Evolutionary conservation across 352 stramenopile species (phyloP).

Genomic region (Globisporangium perplexum): DNA sequence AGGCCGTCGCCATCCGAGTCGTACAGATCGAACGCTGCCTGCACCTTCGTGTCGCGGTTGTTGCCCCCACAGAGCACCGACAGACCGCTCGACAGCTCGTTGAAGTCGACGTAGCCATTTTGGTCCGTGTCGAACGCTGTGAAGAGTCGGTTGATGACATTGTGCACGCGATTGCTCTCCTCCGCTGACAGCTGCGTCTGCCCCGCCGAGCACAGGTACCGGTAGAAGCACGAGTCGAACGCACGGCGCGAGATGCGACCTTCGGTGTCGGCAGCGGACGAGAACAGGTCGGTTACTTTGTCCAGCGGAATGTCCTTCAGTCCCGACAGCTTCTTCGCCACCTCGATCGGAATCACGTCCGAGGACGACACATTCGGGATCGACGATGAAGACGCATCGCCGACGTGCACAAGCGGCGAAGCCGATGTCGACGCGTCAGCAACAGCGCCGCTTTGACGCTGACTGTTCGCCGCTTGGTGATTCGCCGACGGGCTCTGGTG

Average conservation of each 20-base stretch:
- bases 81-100: constrained; percentile 68
- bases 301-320: constrained; percentile 57
- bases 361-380: constrained; percentile 10
- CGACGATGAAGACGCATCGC: background rate
- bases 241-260: constrained; percentile 55
- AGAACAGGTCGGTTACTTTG: constrained; percentile 56
- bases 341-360: constrained; percentile 50
- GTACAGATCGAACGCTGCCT: constrained; percentile 80
- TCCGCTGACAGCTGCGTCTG: constrained; percentile 25
- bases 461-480: background rate
- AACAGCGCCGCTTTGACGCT: background rate
- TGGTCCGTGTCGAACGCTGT: constrained; percentile 69
- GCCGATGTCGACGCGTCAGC: background rate
- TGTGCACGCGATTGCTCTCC: constrained; percentile 54
- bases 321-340: constrained; percentile 67
- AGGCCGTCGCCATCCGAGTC: constrained; percentile 79
- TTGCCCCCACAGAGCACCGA: constrained; percentile 62
- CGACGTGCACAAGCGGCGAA: background rate
- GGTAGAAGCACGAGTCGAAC: constrained; percentile 77
- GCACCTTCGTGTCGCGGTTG: constrained; percentile 56
- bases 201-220: constrained; percentile 44
- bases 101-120: constrained; percentile 69
- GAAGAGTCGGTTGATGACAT: constrained; percentile 74
- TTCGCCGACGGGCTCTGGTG: constrained; percentile 32
- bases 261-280: constrained; percentile 31